A percentile compares a stretch with the other conserved stretches of the same genome.
phyloP scores from a whole-genome alignment of 164 flowering plant species.

The Berberis thunbergii region DNA sequence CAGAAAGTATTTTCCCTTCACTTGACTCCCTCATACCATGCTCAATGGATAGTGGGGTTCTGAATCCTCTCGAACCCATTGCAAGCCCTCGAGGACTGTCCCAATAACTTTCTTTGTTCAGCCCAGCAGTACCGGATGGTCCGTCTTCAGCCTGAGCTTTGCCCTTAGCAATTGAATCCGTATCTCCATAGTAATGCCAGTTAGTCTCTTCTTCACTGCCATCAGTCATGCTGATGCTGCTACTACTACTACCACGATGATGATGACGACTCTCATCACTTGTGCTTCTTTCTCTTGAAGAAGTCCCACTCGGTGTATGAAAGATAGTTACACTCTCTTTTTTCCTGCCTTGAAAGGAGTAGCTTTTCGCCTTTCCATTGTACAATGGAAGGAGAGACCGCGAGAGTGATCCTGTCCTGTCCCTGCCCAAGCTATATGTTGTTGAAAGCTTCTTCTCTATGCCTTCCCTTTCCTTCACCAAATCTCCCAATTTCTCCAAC shows the following conservation, averaged over 20 bases:
- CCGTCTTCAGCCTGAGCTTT: conserved; percentile 8
- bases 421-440: conserved; percentile 77
- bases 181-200: conserved; percentile 11
- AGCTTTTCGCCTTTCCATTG: conserved; percentile 38
- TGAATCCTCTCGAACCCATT: conserved; percentile 12
- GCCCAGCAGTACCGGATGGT: conserved; percentile 7
- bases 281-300: conserved; percentile 21
- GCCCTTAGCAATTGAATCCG: conserved; percentile 11
- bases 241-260: not conserved
- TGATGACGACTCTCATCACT: not conserved
- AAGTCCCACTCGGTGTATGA: conserved; percentile 43
- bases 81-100: conserved; percentile 6
- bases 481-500: conserved; percentile 37
- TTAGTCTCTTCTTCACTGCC: conserved; percentile 16
- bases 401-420: conserved; percentile 19
- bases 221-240: not conserved
- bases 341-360: conserved; percentile 43
- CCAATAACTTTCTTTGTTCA: not conserved
- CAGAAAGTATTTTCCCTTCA: not conserved
- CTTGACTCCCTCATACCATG: not conserved
- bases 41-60: conserved; percentile 15
- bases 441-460: conserved; percentile 70
- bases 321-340: conserved; percentile 53
- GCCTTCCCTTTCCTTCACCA: conserved; percentile 46
- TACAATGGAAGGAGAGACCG: conserved; percentile 47